Evolutionary conservation across 495 filamentous ascomycete genomes (phyloP), one percentile per base, ranked within the genome.

Genomic region (Penicillium ochrochloron): DNA sequence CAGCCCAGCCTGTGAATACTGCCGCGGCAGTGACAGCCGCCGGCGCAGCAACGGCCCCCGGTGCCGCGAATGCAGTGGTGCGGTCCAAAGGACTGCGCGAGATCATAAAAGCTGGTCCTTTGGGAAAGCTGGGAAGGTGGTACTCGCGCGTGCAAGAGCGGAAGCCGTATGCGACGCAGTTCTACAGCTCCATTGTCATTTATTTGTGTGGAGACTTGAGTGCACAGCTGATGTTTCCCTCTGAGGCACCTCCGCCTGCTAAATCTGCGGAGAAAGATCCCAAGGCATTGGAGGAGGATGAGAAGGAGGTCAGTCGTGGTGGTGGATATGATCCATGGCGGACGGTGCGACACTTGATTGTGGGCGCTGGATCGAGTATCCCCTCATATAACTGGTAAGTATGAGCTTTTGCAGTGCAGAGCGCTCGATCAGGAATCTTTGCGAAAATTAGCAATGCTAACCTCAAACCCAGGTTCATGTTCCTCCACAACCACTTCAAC

Each of bases 171-270:
- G 74, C 82, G 10, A 96, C 92, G 5, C 94, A 97, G 78, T 70
- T 96, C 64, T 78, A 79, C 63, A 92, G 86, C 65, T 85, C 90
- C 48, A 75, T 97, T 35, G 80, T 91, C 15, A 90, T 97, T 55
- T 97, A 93, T 73, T 79, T 91, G 17, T 85, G 85, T 44, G 92
- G 92, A 15, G 94, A 97, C 73, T 66, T 96, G 66, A 88, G 88
- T 64, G 92, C 93, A 60, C 94, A 97, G 75, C 63, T 83, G 17
- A 59, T 84, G 6, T 85, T 84, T 60, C 78, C 79, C 2, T 57
- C 75, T 29, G 73, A 80, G 42, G 66, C 57, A 9, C 52, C 68
- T 21, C 65, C 41, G 19, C 57, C 70, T 29, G 50, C 35, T 2
- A 63, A 66, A 33, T 54, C 42, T 2, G 59, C 39, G 14, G 44